phyloP scores from a whole-genome alignment of 1,284 basidiomycete species.

The Fomitopsis pinicola region DNA sequence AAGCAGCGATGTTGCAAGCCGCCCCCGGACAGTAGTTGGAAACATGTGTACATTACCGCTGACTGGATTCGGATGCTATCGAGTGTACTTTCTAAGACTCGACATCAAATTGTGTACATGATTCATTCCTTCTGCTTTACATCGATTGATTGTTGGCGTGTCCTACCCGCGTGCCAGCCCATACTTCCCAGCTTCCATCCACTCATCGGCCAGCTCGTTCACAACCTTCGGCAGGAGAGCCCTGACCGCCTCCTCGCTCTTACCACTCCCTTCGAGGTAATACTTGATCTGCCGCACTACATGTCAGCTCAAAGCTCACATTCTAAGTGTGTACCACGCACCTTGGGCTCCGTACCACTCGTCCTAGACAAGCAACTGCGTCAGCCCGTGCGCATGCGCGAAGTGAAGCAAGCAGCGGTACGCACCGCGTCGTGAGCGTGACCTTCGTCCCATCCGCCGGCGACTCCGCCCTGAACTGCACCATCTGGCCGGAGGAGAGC shows the following conservation, averaged over 20 bases:
- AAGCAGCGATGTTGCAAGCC: constrained; percentile 77
- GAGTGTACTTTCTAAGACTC: not conserved
- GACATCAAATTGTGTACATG: not conserved
- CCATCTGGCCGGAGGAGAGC: constrained; percentile 79
- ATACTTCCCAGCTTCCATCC: constrained; percentile 64
- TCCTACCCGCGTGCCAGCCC: constrained; percentile 41
- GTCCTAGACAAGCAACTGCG: constrained; percentile 41
- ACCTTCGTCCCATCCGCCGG: constrained; percentile 43
- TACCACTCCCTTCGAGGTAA: constrained; percentile 74
- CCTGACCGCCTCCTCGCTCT: constrained; percentile 38
- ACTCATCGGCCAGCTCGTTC: constrained; percentile 54
- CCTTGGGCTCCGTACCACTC: constrained; percentile 87
- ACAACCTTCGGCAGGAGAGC: constrained; percentile 49
- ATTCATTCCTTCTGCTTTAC: too few species aligned
- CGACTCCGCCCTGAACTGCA: constrained; percentile 64
- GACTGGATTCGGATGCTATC: constrained; percentile 2
- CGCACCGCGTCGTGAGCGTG: constrained; percentile 62
- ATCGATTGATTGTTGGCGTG: too few species aligned
- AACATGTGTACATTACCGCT: constrained; percentile 3
- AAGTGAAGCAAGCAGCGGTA: not conserved
- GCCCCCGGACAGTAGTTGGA: constrained; percentile 31
- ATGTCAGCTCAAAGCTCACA: not conserved
- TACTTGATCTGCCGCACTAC: constrained; percentile 62
- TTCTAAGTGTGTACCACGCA: constrained; percentile 20
- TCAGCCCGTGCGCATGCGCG: not conserved